Conservation (phyloP, 2,329 filamentous ascomycete species). For the Moelleriella libera region DNA sequence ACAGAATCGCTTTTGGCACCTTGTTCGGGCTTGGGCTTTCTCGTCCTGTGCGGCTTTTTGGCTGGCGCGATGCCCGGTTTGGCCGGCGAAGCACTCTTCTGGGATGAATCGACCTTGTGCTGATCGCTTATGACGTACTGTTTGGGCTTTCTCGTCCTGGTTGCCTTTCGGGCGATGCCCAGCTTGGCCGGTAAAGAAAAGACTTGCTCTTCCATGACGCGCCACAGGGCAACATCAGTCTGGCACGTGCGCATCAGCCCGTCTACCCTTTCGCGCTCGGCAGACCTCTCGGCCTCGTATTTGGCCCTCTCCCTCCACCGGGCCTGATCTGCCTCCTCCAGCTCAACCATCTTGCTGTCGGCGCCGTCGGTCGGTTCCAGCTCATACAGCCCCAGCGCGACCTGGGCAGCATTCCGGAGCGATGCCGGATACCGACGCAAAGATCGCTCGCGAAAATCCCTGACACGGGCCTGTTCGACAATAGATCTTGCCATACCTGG, state of each 20-base stretch:
- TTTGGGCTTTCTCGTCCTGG: not conserved
- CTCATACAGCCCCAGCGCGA: constrained; percentile 23
- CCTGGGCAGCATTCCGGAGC: constrained; percentile 23
- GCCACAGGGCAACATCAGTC: constrained; percentile 53
- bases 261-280: constrained; percentile 39
- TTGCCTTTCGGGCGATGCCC: constrained; percentile 23
- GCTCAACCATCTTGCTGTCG: constrained; percentile 12
- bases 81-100: no score
- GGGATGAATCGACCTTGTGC: no score
- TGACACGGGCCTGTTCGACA: constrained; percentile 17
- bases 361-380: constrained; percentile 13
- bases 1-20: constrained; percentile 4
- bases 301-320: constrained; percentile 18
- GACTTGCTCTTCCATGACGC: constrained; percentile 50
- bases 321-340: constrained; percentile 16
- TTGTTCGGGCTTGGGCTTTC: not conserved
- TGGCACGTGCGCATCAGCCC: constrained; percentile 35
- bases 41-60: not conserved
- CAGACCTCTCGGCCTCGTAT: constrained; percentile 22
- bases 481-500: constrained; percentile 12
- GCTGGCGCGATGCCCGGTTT: constrained; percentile 33
- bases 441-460: constrained; percentile 19
- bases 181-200: constrained; percentile 45
- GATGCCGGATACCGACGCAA: constrained; percentile 23
- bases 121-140: no score